Percentiles rank a stretch among this genome's conserved stretches.
Evolutionary conservation across 2,329 filamentous ascomycete genomes (phyloP).

Genomic region (Curvularia sp.): DNA sequence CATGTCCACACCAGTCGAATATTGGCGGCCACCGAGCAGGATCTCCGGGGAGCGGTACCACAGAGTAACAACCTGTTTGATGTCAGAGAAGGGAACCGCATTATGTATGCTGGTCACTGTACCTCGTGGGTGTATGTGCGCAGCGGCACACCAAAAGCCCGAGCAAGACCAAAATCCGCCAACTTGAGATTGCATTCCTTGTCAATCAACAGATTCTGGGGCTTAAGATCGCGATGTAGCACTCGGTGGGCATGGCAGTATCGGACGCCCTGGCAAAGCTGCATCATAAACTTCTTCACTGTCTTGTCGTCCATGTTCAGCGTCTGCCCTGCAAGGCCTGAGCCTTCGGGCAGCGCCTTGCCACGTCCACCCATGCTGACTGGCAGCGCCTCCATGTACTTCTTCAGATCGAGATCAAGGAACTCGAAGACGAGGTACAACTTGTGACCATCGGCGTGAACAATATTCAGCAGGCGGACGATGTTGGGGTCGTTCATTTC

Average conservation of each 20-base stretch:
- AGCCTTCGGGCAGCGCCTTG: conserved; percentile 82
- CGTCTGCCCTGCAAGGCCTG: conserved; percentile 67
- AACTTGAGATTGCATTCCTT: conserved; percentile 87
- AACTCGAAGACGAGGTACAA: conserved; percentile 93
- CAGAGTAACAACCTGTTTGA: conserved; percentile 76
- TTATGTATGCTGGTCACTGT: conserved; percentile 12
- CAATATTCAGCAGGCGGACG: conserved; percentile 86
- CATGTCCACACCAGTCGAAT: conserved; percentile 94
- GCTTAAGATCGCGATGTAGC: conserved; percentile 87
- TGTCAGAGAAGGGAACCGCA: conserved; percentile 21
- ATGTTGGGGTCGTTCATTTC: conserved; percentile 95
- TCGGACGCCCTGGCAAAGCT: conserved; percentile 81
- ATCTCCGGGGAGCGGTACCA: conserved; percentile 95
- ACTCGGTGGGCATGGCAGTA: conserved; percentile 91
- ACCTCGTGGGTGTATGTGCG: conserved; percentile 92
- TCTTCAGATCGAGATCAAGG: conserved; percentile 90
- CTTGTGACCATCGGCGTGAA: conserved; percentile 93
- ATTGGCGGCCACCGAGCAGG: conserved; percentile 86
- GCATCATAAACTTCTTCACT: conserved; percentile 92
- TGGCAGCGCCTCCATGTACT: conserved; percentile 92
- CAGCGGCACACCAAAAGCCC: conserved; percentile 89
- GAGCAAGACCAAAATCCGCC: conserved; percentile 86
- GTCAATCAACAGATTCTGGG: conserved; percentile 88
- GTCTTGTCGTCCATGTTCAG: conserved; percentile 79
- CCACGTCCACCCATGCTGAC: conserved; percentile 84